These are phyloP conservation scores for Trametes pubescens DNA, from an alignment of 1,284 basidiomycete genomes.

Conservation along the genomic window DNA sequence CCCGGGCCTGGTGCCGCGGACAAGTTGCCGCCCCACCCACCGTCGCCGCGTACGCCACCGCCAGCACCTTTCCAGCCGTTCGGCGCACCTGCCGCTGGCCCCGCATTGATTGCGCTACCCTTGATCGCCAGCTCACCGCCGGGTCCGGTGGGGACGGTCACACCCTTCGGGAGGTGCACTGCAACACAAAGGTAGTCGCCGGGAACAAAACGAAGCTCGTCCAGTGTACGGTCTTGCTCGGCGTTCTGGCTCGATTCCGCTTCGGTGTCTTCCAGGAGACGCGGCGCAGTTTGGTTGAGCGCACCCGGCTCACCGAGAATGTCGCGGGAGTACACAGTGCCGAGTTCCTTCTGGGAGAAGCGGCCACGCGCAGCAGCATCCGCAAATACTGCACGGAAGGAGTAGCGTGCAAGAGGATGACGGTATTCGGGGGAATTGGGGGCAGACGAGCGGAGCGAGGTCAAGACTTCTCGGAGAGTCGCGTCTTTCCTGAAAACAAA, in stretches of 20 bases:
- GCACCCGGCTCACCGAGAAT: constrained; percentile 79
- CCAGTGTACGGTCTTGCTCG: constrained; percentile 67
- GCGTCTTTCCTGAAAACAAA: constrained; percentile 70
- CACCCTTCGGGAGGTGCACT: constrained; percentile 74
- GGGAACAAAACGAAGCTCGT: constrained; percentile 78
- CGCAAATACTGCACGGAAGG: constrained; percentile 79
- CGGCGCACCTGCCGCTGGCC: constrained; percentile 31
- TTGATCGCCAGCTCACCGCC: constrained; percentile 54
- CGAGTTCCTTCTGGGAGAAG: constrained; percentile 77
- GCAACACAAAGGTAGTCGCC: constrained; percentile 79
- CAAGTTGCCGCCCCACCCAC: constrained; percentile 55
- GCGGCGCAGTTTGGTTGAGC: constrained; percentile 60
- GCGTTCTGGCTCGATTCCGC: constrained; percentile 44
- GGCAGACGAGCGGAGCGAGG: constrained; percentile 72
- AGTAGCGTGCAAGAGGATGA: constrained; percentile 80
- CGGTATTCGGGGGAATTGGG: constrained; percentile 71
- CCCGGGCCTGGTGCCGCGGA: constrained; percentile 40
- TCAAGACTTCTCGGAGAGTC: constrained; percentile 77
- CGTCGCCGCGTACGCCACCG: constrained; percentile 48
- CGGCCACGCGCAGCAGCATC: constrained; percentile 74
- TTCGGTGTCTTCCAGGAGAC: constrained; percentile 64
- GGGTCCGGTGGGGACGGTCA: constrained; percentile 53
- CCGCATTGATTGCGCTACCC: constrained; percentile 49
- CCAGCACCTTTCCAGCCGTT: constrained; percentile 49
- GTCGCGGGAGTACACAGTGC: constrained; percentile 80